Percentiles rank a stretch among this genome's conserved stretches.
Evolutionary conservation across 2,329 filamentous ascomycete species (phyloP).

Genomic region (Diplodia seriata): DNA sequence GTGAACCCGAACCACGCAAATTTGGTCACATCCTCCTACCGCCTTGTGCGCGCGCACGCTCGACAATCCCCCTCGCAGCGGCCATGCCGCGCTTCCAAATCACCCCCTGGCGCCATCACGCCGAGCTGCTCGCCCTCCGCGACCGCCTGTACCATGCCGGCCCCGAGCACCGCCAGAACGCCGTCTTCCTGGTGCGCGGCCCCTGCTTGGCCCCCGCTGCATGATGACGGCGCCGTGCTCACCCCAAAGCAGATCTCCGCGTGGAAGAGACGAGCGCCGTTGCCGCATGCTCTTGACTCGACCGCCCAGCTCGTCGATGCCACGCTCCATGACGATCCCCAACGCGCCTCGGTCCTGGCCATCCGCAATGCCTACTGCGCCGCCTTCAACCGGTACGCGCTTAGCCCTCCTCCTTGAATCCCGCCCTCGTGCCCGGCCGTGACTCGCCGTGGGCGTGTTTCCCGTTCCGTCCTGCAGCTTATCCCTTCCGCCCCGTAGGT

Average conservation of each 20-base stretch:
- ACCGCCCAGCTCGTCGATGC: constrained; percentile 76
- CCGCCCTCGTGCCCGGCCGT: constrained; percentile 9
- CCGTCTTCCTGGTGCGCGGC: constrained; percentile 49
- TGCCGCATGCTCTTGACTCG: constrained; percentile 80
- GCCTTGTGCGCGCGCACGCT: constrained; percentile 16
- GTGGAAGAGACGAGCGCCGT: constrained; percentile 42
- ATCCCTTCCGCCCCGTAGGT: constrained; percentile 56
- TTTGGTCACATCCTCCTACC: constrained; percentile 24
- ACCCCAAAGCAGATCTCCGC: constrained; percentile 28
- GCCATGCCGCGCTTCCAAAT: constrained; percentile 68
- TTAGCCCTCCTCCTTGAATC: neutral
- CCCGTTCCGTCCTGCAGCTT: constrained; percentile 8
- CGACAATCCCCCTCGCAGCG: neutral
- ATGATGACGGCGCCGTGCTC: constrained; percentile 26
- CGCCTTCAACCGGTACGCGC: constrained; percentile 73
- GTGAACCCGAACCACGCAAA: constrained; percentile 1
- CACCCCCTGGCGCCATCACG: constrained; percentile 73
- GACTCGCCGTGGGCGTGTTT: constrained; percentile 21
- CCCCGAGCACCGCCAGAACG: constrained; percentile 42
- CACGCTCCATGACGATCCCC: constrained; percentile 66
- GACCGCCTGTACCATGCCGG: constrained; percentile 64
- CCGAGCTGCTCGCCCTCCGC: constrained; percentile 71
- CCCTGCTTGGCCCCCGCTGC: constrained; percentile 31
- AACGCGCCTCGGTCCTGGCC: constrained; percentile 61
- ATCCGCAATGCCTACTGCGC: constrained; percentile 74